phyloP scores from a whole-genome alignment of 1,284 basidiomycete genomes.

The Cutaneotrichosporon sp. region DNA sequence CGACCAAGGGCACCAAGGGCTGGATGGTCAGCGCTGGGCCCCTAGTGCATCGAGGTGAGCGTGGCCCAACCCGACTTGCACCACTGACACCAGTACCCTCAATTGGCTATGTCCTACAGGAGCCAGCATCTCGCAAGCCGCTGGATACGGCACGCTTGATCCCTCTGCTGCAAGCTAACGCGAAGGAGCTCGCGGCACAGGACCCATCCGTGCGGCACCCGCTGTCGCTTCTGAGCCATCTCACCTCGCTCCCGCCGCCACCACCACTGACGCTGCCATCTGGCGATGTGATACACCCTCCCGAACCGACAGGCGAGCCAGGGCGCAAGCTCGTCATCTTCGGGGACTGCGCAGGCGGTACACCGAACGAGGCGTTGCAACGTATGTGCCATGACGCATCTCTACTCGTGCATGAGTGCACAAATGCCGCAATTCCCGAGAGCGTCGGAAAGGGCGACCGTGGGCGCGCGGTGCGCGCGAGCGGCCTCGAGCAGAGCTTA shows the following conservation, averaged over 20 bases:
- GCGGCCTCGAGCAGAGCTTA: slow-evolving; percentile 44
- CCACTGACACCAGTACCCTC: slow-evolving; percentile 65
- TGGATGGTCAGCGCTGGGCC: slow-evolving; percentile 73
- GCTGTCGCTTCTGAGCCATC: slow-evolving; percentile 65
- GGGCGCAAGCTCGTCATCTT: slow-evolving; percentile 57
- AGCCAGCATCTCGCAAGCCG: slow-evolving; percentile 56
- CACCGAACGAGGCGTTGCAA: slow-evolving; percentile 41
- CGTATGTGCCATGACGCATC: slow-evolving; percentile 42
- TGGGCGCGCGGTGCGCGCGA: slow-evolving; percentile 37
- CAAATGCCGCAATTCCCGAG: slow-evolving; percentile 71
- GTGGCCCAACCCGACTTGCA: not conserved
- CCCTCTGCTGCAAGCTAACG: slow-evolving; percentile 54
- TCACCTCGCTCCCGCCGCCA: slow-evolving; percentile 62
- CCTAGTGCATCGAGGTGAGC: slow-evolving; percentile 73
- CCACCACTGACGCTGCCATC: slow-evolving; percentile 67
- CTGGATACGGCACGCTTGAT: slow-evolving; percentile 48
- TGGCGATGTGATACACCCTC: slow-evolving; percentile 73
- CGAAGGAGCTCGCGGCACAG: slow-evolving; percentile 55
- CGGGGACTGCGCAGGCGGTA: slow-evolving; percentile 49
- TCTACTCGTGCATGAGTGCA: slow-evolving; percentile 69
- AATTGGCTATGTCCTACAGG: slow-evolving; percentile 75
- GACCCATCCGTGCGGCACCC: slow-evolving; percentile 66
- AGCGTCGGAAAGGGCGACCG: slow-evolving; percentile 47
- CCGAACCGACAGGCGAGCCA: slow-evolving; percentile 48
- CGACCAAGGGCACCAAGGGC: slow-evolving; percentile 48